phyloP scores from a whole-genome alignment of 768 basidiomycete genomes.

The Boletus reticulatus region DNA sequence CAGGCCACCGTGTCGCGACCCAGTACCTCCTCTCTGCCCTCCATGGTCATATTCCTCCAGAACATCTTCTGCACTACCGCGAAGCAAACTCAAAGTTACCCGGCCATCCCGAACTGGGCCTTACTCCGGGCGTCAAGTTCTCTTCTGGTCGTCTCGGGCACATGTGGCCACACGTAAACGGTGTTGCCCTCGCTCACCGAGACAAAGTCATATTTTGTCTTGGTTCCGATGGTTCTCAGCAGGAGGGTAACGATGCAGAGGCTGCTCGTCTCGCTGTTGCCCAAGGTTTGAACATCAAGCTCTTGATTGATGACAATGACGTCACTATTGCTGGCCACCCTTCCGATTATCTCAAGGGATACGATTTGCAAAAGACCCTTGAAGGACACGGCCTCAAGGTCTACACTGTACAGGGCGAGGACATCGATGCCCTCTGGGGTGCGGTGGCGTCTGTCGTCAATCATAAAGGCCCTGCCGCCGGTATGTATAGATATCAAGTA shows the following conservation, averaged over 20 bases:
- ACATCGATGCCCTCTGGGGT: constrained; percentile 74
- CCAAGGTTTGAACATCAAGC: constrained; percentile 77
- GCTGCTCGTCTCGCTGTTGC: constrained; percentile 87
- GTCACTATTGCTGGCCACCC: constrained; percentile 93
- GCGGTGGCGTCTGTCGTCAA: constrained; percentile 55
- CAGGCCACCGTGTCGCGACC: constrained; percentile 87
- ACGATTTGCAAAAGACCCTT: constrained; percentile 66
- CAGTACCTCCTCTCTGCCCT: constrained; percentile 83
- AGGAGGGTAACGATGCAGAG: constrained; percentile 90
- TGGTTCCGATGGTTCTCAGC: constrained; percentile 89
- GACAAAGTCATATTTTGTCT: constrained; percentile 79
- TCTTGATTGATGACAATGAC: constrained; percentile 88
- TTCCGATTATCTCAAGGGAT: constrained; percentile 81
- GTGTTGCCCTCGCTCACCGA: constrained; percentile 75
- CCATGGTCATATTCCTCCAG: constrained; percentile 65
- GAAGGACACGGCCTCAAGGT: constrained; percentile 83
- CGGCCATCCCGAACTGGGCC: constrained; percentile 85
- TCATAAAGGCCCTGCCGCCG: constrained; percentile 75
- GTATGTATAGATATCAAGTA: constrained; percentile 35
- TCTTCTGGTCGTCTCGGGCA: constrained; percentile 92
- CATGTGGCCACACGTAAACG: constrained; percentile 88
- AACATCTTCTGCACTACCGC: constrained; percentile 82
- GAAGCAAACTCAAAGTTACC: constrained; percentile 85
- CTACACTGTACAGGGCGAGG: constrained; percentile 69
- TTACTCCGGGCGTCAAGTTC: constrained; percentile 92